These are phyloP conservation scores for Centella asiatica DNA, from an alignment of 129 eudicot species.

Conservation along the genomic window DNA sequence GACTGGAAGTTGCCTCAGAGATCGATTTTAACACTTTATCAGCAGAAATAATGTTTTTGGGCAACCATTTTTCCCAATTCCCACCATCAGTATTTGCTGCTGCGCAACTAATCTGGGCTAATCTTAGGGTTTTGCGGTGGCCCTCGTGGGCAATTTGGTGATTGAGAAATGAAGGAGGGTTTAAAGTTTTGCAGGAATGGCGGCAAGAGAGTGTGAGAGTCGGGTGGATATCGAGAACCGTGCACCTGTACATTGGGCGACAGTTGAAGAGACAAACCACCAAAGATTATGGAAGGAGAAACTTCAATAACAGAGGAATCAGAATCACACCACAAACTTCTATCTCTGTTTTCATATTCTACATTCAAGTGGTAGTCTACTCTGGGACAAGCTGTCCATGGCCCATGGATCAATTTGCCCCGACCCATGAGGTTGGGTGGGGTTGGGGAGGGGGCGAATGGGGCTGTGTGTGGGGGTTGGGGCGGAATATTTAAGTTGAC, in stretches of 20 bases:
- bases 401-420: too few relatives aligned
- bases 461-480: too few relatives aligned
- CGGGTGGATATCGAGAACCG: slow-evolving; percentile 25
- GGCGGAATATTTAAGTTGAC: too few relatives aligned
- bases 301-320: not conserved
- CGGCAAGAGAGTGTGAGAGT: slow-evolving; percentile 18
- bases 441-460: too few relatives aligned
- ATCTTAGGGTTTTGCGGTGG: slow-evolving; percentile 25
- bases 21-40: slow-evolving; percentile 69
- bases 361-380: not conserved
- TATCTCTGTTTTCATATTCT: not conserved
- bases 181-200: slow-evolving; percentile 12
- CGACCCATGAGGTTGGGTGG: too few relatives aligned
- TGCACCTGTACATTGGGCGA: slow-evolving; percentile 38
- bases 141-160: slow-evolving; percentile 11
- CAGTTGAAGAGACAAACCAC: not conserved
- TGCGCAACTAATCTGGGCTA: slow-evolving; percentile 29
- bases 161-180: slow-evolving; percentile 25
- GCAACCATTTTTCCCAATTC: slow-evolving; percentile 52
- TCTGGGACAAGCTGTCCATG: too few relatives aligned
- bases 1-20: slow-evolving; percentile 85
- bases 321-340: too few relatives aligned
- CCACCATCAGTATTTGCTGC: slow-evolving; percentile 22
- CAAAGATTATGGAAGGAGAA: not conserved
- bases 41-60: slow-evolving; percentile 55